A percentile compares a stretch with the other conserved stretches of the same genome.
phyloP scores from a whole-genome alignment of 2,329 filamentous ascomycete species.

The Paecilomyces fulvus region DNA sequence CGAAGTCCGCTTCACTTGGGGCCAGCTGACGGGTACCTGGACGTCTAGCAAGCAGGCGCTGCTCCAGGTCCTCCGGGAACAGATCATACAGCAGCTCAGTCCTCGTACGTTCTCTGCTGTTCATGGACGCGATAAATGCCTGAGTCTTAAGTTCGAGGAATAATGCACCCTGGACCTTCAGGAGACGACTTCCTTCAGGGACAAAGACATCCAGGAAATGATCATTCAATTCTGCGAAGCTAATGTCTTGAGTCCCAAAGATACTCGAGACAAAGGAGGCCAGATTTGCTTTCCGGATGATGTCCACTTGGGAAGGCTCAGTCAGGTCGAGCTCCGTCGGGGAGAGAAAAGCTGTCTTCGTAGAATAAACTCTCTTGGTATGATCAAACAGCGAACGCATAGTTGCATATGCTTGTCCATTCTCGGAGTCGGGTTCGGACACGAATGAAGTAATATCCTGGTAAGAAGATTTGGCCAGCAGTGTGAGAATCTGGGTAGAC shows the following conservation, averaged over 20 bases:
- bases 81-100: constrained; percentile 51
- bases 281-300: constrained; percentile 56
- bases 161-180: constrained; percentile 53
- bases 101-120: constrained; percentile 46
- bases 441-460: constrained; percentile 51
- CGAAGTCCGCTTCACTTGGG: constrained; percentile 52
- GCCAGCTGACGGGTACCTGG: constrained; percentile 47
- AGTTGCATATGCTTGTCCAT: constrained; percentile 54
- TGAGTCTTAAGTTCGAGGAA: constrained; percentile 60
- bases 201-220: constrained; percentile 58
- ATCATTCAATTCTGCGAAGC: constrained; percentile 55
- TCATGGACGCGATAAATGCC: constrained; percentile 55
- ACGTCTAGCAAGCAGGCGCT: constrained; percentile 46
- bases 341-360: constrained; percentile 49
- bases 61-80: constrained; percentile 50
- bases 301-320: constrained; percentile 47
- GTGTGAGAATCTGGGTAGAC: constrained; percentile 52
- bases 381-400: constrained; percentile 56
- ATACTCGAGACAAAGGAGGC: constrained; percentile 57
- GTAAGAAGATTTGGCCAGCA: constrained; percentile 49
- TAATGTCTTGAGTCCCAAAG: constrained; percentile 56
- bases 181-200: constrained; percentile 47
- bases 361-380: constrained; percentile 53
- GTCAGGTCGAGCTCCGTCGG: constrained; percentile 45
- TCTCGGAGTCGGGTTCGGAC: constrained; percentile 46